A percentile compares a stretch with the other conserved stretches of the same genome.
These are phyloP conservation scores for Ceratobasidium sp. DNA, from an alignment of 1,284 basidiomycete species.

Conservation along the genomic window DNA sequence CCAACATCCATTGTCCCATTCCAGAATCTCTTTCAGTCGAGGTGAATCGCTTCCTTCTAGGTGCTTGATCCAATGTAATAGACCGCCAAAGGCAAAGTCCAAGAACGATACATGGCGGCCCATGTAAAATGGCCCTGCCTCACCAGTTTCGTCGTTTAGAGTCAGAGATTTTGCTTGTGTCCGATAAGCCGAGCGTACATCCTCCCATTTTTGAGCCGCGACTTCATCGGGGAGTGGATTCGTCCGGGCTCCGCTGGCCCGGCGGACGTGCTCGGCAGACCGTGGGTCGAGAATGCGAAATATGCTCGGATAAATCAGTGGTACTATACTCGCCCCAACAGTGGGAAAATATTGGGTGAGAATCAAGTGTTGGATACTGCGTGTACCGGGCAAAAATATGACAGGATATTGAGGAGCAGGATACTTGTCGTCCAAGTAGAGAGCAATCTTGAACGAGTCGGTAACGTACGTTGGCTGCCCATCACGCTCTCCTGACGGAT, in stretches of 20 bases:
- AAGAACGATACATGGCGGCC: conserved; percentile 1
- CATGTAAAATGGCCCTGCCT: conserved; percentile 14
- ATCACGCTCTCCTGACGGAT: conserved; percentile 29
- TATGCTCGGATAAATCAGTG: conserved; percentile 15
- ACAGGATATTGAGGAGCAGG: conserved; percentile 12
- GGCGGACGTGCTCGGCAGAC: conserved; percentile 6
- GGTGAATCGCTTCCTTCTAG: not conserved
- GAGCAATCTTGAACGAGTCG: conserved; percentile 39
- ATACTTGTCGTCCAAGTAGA: conserved; percentile 39
- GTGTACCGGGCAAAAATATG: conserved; percentile 34
- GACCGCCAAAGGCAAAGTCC: conserved; percentile 9
- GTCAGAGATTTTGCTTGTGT: not conserved
- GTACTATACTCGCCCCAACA: conserved; percentile 6
- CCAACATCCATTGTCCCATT: conserved; percentile 16
- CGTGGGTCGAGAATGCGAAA: conserved; percentile 40
- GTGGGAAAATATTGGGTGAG: not conserved
- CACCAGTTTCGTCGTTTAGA: too few species aligned
- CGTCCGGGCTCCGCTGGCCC: conserved; percentile 1
- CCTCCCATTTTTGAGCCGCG: conserved; percentile 12
- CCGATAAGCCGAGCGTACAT: not conserved
- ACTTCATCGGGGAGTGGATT: not conserved
- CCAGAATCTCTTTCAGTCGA: conserved; percentile 10
- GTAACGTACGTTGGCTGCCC: conserved; percentile 33
- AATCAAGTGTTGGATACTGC: conserved; percentile 33
- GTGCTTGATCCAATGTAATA: conserved; percentile 1